Base-by-base conservation (phyloP, 2,329 filamentous ascomycete species). In the Pestalotiopsis fici region DNA sequence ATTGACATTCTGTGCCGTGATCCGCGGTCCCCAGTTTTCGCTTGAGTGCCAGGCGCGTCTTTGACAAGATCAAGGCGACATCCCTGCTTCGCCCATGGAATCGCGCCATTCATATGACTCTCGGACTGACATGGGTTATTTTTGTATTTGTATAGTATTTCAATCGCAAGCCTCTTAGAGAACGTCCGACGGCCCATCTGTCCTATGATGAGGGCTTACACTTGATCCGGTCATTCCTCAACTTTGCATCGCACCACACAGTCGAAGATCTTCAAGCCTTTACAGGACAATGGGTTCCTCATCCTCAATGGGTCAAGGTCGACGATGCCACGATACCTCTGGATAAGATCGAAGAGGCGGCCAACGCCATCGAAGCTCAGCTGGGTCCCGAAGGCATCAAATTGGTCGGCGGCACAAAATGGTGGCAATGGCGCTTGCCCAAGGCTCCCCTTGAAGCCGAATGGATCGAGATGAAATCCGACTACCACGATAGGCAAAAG, bases 231-330 rank as follows among this genome's bases (percentile, higher is more conserved):
- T 88, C 91, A 43, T 98, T 99, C 79, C 87, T 99, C 43, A 80
- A 88, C 55, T 96, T 94, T 79, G 91, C 94, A 3, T 94, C 95
- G 1, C 91, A 93, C 70, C 93, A 98, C 78, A 94, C 93, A 0
- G 91, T 99, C 73, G 96, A 99, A 80, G 94, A 98, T 70, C 81
- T 98, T 35, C 96, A 99, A 76, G 89, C 90, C 3, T 98, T 98
- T 78, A 98, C 95, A 0, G 85, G 89, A 15, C 95, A 98, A 84
- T 94, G 93, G 90, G 95, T 98, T 2, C 96, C 95, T 0, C 90
- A 91, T 67, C 95, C 96, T 1, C 88, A 90, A 73, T 98, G 95
- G 95, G 90, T 98, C 66, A 93, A 91, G 73, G 89, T 92, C 4
- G 90, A 97, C 65, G 86, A 90, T 63, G 84, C 91, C 47, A 82